Base-by-base conservation (phyloP, 306 rosid genomes). In the peach (Prunus persica) region DNA sequence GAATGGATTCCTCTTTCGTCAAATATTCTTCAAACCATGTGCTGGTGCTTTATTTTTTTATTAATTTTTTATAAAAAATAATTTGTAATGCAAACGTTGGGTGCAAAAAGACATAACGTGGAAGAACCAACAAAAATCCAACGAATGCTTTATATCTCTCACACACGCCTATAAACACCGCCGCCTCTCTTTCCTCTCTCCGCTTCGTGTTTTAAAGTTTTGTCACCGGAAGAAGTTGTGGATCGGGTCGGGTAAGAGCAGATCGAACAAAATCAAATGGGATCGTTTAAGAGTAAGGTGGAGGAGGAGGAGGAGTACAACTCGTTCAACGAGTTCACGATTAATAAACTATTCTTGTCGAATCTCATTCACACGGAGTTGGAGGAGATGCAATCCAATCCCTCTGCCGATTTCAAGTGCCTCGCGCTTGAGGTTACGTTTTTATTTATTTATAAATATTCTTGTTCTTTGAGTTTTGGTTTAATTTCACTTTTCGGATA, bases 361-460 rank as follows among this genome's bases (percentile, higher is more conserved):
- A n/a, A 0, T 0, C 0, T 3, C 32, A 28, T 28, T 28, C 32
- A 91, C 1, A 96, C 86, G 86, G 97, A 93, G 87, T 80, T 89
- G 32, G 91, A 89, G 82, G 97, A 93, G 34, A 30, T 30, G 34
- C 34, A 30, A 30, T 30, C 34, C 5, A 30, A 30, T 30, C 34
- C 34, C 34, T 30, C 34, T 0, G 5, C 0, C 34, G 34, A 30
- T 30, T 30, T 30, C 34, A 30, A 30, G 34, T 30, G 85, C 81
- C 85, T 93, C 1, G 97, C 97, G 52, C 91, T 93, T 24, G 93
- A 89, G 98, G 98, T 92, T n/a, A 8, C 12, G 34, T 30, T 72
- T 43, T 19, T 25, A 22, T 76, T 69, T 32, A 32, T 12, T 32
- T 32, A 32, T 32, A 32, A 32, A 32, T 32, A 32, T n/a, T 55